Evolutionary conservation across 2,329 filamentous ascomycete genomes (phyloP), one percentile per base, ranked within the genome.

Genomic region (Leptographium flavum): DNA sequence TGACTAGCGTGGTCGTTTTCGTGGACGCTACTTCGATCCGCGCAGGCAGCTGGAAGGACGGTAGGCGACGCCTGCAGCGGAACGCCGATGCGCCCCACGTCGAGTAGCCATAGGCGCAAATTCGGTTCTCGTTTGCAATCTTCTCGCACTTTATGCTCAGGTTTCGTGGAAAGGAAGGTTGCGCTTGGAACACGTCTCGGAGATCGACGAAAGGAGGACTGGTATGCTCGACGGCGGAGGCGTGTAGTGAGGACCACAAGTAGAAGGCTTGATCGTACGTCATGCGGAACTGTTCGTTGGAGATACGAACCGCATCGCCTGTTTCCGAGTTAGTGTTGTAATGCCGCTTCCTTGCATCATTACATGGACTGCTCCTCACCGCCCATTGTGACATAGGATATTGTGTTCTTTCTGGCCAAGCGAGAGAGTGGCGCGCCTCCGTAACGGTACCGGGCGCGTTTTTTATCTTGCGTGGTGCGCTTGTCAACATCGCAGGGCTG

Each of bases 141-240:
- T 33, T 37, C 27, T 41, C 33, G 32, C 44, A 19, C 36, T 44
- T 38, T 13, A 49, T 2, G 27, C 40, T 32, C 32, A 49, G 31
- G 30, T 49, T 35, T 28, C 43, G 47, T 9, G 41, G 44, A 38
- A 46, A 44, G 23, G 30, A 43, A 2, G 47, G 43, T 19, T 42
- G 37, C 2, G 27, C 22, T 17, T 14, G 30, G 15, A 47, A 43
- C 35, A 17, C 33, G 15, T 46, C 25, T 33, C 39, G 45, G 13
- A 46, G 32, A 27, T 38, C 33, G 30, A 42, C 33, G n/a, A 27
- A 46, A 63, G 56, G 13, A 36, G 43, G 38, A 19, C 43, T 23
- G 7, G 43, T 45, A 37, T 23, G 11, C 43, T 45, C 17, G 31
- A 36, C 43, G 31, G 38, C 43, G 6, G 38, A 41, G 31, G 37